A percentile compares a stretch with the other conserved stretches of the same genome.
These are phyloP conservation scores for Cladophialophora yegresii DNA, from an alignment of 2,329 filamentous ascomycete species.

Conservation along the genomic window DNA sequence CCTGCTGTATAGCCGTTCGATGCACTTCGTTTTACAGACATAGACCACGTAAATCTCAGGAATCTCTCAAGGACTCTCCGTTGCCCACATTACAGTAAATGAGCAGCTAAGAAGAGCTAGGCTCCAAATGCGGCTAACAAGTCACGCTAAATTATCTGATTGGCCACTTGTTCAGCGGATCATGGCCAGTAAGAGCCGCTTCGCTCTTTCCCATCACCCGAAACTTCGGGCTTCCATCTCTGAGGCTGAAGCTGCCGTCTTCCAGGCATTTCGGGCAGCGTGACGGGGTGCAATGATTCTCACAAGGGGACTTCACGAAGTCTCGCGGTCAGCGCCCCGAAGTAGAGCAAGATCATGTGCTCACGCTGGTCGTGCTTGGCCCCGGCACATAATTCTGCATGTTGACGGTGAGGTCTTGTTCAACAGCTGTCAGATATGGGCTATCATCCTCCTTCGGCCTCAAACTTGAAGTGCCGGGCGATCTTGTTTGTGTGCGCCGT, in stretches of 20 bases:
- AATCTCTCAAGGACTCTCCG: background rate
- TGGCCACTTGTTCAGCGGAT: background rate
- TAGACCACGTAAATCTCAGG: background rate
- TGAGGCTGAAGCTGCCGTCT: background rate
- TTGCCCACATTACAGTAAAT: background rate
- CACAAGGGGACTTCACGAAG: background rate
- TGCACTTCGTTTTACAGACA: background rate
- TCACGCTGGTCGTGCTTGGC: too few relatives aligned
- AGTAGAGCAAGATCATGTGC: background rate
- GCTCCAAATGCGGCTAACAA: background rate
- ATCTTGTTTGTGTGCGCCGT: background rate
- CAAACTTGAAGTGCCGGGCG: too few relatives aligned
- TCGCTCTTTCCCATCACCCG: background rate
- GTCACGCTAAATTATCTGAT: background rate
- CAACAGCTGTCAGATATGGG: background rate
- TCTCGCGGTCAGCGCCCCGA: background rate
- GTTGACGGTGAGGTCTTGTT: background rate
- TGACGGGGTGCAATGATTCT: background rate
- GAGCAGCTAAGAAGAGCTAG: background rate
- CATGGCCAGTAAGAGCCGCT: background rate
- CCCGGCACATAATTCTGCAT: background rate
- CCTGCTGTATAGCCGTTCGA: background rate
- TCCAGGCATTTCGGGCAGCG: background rate
- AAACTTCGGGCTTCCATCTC: background rate
- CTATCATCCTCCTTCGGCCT: too few relatives aligned